These are phyloP conservation scores for Sonneratia caseolaris DNA, from an alignment of 345 rosid species.

Conservation along the genomic window DNA sequence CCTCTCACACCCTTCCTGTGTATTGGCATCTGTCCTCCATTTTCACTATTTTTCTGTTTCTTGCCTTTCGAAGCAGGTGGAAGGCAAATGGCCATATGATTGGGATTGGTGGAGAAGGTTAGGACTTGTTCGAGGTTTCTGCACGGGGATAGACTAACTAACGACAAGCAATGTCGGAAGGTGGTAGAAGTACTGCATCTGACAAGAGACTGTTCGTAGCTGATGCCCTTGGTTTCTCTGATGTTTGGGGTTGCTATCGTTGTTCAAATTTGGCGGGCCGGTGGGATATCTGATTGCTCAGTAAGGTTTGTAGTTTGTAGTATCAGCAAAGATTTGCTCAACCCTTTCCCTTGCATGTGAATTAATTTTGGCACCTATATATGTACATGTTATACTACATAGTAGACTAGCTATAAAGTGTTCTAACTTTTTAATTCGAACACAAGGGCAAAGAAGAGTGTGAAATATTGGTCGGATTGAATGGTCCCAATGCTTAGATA, in stretches of 20 bases:
- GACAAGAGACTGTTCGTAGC: neutral
- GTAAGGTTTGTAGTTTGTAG: constrained; percentile 1
- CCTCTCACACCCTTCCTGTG: neutral
- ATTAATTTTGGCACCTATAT: constrained; percentile 2
- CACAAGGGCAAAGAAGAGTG: neutral
- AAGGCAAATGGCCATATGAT: constrained; percentile 2
- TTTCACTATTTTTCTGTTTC: neutral
- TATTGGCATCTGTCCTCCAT: neutral
- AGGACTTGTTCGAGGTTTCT: neutral
- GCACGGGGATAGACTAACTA: neutral
- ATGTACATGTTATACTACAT: neutral
- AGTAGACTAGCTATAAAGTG: neutral
- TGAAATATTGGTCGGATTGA: neutral
- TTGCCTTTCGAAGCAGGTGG: constrained; percentile 7
- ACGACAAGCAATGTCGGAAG: neutral
- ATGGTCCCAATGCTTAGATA: neutral
- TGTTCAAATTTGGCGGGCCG: neutral
- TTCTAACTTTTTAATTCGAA: neutral
- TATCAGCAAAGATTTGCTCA: neutral
- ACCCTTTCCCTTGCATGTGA: neutral
- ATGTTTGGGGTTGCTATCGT: neutral
- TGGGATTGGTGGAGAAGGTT: neutral
- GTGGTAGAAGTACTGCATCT: neutral
- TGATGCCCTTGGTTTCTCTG: neutral
- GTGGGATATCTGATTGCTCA: neutral